Base-by-base conservation (phyloP, 345 rosid species). In the Boechera retrofracta region DNA sequence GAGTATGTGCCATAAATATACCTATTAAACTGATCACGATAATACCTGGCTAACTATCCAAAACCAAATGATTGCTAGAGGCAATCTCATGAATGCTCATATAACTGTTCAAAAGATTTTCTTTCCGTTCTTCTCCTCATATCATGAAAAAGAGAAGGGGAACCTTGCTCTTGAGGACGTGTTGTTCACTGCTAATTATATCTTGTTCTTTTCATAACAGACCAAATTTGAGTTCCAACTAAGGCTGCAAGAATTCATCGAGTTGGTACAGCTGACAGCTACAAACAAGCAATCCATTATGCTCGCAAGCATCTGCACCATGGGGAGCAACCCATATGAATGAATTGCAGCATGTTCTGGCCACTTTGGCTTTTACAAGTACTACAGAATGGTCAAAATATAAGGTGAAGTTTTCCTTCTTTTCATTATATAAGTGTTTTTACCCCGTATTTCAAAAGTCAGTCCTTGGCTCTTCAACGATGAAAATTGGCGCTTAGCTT, bases 171-270 rank as follows among this genome's bases (percentile, higher is more conserved):
- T 49, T 33, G 32, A 38, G 18, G 39, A 57, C 15, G 18, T 67
- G 67, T 45, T 49, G 12, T 18, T 13, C 41, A 9, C 7, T 66
- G 42, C 52, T 63, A 13, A n/a, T 28, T 45, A 56, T 77, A n/a
- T 58, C 53, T 36, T 35, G 13, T 28, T 41, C 57, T 67, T 72
- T 61, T 54, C 51, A 44, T 73, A 68, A 54, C 86, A 95, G 99
- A 95, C 98, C 86, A 88, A 85, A 70, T 87, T 92, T 10, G 99
- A 95, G 75, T 92, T 95, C 86, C 96, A 87, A 82, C 80, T 95
- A 85, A 91, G 98, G 83, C 91, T 91, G 82, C 99, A 95, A 85
- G 98, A 92, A 63, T 95, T 91, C 70, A 77, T 95, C 28, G 99
- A 95, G 86, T 81, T 95, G 80, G 93, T 73, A 84, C 96, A 75